Conservation (phyloP, 257 asterid species). For the Forsythia suspensa region DNA sequence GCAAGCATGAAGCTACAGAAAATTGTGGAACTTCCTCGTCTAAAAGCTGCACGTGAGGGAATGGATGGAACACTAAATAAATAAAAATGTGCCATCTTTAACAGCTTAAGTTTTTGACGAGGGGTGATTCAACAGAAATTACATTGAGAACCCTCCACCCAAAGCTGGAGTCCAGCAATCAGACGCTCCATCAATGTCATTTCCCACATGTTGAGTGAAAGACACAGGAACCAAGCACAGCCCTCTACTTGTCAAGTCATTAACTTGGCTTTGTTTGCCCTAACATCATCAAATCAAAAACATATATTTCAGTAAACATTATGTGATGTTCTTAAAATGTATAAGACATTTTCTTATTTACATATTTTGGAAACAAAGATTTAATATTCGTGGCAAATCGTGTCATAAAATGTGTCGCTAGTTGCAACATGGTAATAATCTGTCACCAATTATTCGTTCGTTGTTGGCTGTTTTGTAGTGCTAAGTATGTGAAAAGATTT, state of each 20-base stretch:
- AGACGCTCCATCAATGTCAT: constrained; percentile 52
- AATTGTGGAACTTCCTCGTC: not conserved
- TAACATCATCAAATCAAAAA: not conserved
- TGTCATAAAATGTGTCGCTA: too few relatives aligned
- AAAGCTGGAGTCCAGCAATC: constrained; percentile 55
- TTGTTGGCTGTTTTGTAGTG: too few relatives aligned
- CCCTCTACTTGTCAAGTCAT: constrained; percentile 77
- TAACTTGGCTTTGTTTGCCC: constrained; percentile 25
- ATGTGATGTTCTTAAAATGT: not conserved
- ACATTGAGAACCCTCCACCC: constrained; percentile 41
- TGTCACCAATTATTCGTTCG: too few relatives aligned
- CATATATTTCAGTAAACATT: not conserved
- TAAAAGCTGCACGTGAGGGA: not conserved
- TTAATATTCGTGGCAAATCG: too few relatives aligned
- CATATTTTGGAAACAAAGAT: too few relatives aligned
- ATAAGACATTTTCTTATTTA: too few relatives aligned
- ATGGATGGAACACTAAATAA: not conserved
- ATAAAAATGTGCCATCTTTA: not conserved
- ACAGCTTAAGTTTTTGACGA: not conserved
- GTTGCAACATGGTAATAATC: too few relatives aligned
- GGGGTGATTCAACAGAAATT: not conserved
- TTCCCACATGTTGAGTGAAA: constrained; percentile 67
- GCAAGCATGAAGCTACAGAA: not conserved
- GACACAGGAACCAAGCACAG: constrained; percentile 81
- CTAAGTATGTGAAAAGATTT: too few relatives aligned